phyloP scores from a whole-genome alignment of 352 stramenopile genomes.

The Phytophthora multivora region DNA sequence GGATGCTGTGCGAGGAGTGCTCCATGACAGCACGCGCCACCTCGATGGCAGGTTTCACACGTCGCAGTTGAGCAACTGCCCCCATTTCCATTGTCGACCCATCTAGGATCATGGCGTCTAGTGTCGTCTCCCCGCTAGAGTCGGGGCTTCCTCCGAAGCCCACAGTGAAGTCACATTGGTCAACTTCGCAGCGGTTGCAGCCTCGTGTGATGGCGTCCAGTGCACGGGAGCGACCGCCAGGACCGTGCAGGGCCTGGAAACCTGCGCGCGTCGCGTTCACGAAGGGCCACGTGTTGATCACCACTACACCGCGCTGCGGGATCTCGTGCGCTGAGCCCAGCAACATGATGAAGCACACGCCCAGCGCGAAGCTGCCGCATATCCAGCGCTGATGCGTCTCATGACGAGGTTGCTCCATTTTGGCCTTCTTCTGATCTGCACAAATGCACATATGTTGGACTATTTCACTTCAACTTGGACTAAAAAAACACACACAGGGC shows the following conservation, averaged over 20 bases:
- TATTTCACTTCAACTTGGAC: constrained; percentile 16
- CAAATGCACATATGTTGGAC: constrained; percentile 8
- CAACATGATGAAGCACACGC: constrained; percentile 38
- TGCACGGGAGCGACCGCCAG: constrained; percentile 14
- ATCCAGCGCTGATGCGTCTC: constrained; percentile 40
- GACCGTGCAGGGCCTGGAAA: constrained; percentile 49
- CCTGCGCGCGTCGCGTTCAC: constrained; percentile 68
- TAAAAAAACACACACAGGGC: neutral
- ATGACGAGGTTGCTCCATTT: constrained; percentile 32
- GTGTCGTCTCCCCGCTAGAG: constrained; percentile 83
- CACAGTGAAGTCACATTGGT: constrained; percentile 90
- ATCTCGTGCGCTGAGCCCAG: constrained; percentile 32
- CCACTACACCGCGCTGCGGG: constrained; percentile 45
- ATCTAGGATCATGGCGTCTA: constrained; percentile 93
- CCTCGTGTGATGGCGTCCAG: constrained; percentile 73
- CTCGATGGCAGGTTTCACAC: constrained; percentile 83
- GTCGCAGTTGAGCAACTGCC: constrained; percentile 78
- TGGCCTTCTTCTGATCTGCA: neutral
- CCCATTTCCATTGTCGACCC: constrained; percentile 86
- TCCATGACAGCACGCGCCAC: constrained; percentile 89
- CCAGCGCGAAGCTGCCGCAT: constrained; percentile 30
- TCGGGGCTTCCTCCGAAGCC: constrained; percentile 90
- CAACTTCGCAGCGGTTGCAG: constrained; percentile 81
- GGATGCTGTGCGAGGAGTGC: constrained; percentile 87
- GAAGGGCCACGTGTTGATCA: constrained; percentile 89